Evolutionary conservation across 1,139 yeast species (phyloP), one percentile per base, ranked within the genome.

Genomic region (Kurtzmaniella natalensis): DNA sequence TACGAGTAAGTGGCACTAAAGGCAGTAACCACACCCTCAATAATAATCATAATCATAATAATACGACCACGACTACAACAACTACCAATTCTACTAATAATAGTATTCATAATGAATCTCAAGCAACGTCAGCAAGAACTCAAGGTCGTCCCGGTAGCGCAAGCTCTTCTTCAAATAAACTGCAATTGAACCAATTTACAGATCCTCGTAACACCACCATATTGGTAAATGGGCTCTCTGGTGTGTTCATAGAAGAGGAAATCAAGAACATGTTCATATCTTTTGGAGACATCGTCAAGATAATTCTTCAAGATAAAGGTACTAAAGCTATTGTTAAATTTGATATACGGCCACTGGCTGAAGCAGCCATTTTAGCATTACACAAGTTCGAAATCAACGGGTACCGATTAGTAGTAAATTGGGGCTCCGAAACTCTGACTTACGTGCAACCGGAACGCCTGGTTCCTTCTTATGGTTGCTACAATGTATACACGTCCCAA

Each of bases 1-100:
- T 89, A 41, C 68, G 94, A 44, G 88, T 88, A 4, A 70, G 69
- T 0, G 9, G 16, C 14, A 23, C 26, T 16, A 23, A 23, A 16
- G 16, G 26, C 16, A 23, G 16, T 23, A 11, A 14, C 6, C 16
- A 16, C 6, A 7, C 26, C 14, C 16, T 11, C 9, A 23, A 6
- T 11, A 16, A 23, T 23, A 23, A 14, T 13, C 5, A 16, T 23
- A 8, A 14, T 11, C 26, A n/a, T n/a, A n/a, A n/a, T n/a, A n/a
- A n/a, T n/a, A n/a, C n/a, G n/a, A n/a, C n/a, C n/a, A n/a, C n/a
- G n/a, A n/a, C n/a, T n/a, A n/a, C n/a, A n/a, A n/a, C n/a, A n/a
- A 20, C 33, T 3, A 19, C 40, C 18, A 26, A 25, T 18, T 10
- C 36, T 24, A 25, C 54, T 34, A 29, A 18, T 33, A 20, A 25